These are phyloP conservation scores for Zymoseptoria crescenta DNA, from an alignment of 2,329 filamentous ascomycete genomes.

Conservation along the genomic window DNA sequence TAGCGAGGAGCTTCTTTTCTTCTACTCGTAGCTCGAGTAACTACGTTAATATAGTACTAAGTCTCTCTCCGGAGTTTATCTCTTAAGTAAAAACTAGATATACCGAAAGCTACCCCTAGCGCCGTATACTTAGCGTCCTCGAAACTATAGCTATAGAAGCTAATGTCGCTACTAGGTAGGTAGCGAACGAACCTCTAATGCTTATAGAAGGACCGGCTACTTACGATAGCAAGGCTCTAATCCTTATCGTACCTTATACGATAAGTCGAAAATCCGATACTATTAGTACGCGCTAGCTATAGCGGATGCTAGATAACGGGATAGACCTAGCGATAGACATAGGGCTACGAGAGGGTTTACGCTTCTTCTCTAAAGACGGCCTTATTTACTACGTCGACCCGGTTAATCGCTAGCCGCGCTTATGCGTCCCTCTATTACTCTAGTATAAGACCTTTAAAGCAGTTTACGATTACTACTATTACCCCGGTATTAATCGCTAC, in stretches of 20 bases:
- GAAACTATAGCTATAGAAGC: not conserved
- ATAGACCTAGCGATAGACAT: not conserved
- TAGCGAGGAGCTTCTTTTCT: not conserved
- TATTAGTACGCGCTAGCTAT: not conserved
- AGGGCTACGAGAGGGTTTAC: not conserved
- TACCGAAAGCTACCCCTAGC: not conserved
- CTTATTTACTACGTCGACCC: constrained; percentile 2
- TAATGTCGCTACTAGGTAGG: not conserved
- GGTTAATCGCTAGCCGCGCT: not conserved
- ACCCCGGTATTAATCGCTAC: not conserved
- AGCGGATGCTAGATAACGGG: not conserved
- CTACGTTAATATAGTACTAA: not conserved
- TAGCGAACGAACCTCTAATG: not conserved
- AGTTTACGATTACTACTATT: not conserved
- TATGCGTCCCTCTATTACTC: not conserved
- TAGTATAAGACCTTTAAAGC: not conserved
- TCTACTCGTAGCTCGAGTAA: not conserved
- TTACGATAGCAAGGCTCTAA: not conserved
- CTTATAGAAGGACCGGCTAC: not conserved
- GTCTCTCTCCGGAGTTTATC: not conserved
- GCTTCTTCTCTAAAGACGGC: not conserved
- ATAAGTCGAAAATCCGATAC: not conserved
- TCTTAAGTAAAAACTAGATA: not conserved
- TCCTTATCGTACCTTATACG: not conserved
- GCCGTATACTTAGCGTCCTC: not conserved